Percentiles rank a stretch among this genome's conserved stretches.
Evolutionary conservation across 371 early-diverging fungal genomes (phyloP).

Genomic region (Actinomortierella ambigua): DNA sequence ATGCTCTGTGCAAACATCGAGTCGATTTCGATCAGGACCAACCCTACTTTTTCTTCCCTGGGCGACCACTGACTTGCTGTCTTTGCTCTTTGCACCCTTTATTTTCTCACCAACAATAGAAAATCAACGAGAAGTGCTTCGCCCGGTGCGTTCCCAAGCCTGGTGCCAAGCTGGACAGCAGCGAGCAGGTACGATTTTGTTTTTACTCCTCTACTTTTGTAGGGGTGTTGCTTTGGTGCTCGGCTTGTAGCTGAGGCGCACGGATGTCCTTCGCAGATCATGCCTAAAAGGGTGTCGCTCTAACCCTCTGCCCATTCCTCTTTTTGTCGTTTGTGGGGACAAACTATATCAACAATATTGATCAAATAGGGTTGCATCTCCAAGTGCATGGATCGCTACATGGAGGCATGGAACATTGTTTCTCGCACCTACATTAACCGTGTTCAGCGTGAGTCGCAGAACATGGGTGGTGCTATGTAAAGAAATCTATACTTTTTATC

Average conservation of each 20-base stretch:
- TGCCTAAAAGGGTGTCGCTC: no score
- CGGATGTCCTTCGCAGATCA: no score
- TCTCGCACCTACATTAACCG: constrained; percentile 77
- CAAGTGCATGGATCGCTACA: constrained; percentile 88
- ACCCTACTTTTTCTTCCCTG: not conserved
- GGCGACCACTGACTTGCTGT: not conserved
- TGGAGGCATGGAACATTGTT: constrained; percentile 87
- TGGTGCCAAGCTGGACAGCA: constrained; percentile 67
- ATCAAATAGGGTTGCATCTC: constrained; percentile 64
- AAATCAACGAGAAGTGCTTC: constrained; percentile 87
- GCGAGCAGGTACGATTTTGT: constrained; percentile 62
- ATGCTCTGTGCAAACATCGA: not conserved
- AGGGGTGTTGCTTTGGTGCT: no score
- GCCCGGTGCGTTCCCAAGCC: constrained; percentile 82
- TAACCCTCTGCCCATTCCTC: no score
- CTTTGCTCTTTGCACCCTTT: not conserved
- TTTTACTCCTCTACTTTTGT: not conserved
- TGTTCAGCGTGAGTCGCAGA: constrained; percentile 70
- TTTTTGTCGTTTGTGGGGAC: no score
- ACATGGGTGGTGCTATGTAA: constrained; percentile 47
- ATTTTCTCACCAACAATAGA: constrained; percentile 47
- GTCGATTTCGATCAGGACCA: not conserved
- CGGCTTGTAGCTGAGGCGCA: no score
- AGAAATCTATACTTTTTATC: no score
- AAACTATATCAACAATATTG: not conserved